Evolutionary conservation across 371 early-diverging fungal species (phyloP), one percentile per base, ranked within the genome.

Genomic region (Syncephalastrum monosporum): DNA sequence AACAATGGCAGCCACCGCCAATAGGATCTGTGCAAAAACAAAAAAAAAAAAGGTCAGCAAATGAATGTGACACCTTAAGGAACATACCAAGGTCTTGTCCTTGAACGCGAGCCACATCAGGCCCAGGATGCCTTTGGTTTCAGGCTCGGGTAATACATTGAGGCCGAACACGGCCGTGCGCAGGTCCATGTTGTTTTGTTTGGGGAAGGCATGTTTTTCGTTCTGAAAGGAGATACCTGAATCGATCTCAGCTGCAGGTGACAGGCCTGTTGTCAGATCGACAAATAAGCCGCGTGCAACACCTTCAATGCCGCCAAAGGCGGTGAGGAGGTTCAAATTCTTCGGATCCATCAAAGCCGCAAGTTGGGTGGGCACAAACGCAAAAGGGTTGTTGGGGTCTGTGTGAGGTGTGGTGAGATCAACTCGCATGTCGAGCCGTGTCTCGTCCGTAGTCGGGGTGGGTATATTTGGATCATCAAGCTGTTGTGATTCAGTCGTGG

Each of bases 1-100:
- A 15, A 95, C 83, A 13, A 93, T 58, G 7, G 97, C 92, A 13
- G 96, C 93, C 44, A 90, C 68, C 12, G 84, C 79, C 43, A 94
- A 72, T 12, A 95, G 67, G 23, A 94, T 87, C 81, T 77, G 25
- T 23, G 45, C 14, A 24, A 45, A 17, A n/a, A n/a, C n/a, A n/a
- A n/a, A n/a, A n/a, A n/a, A n/a, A n/a, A 44, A 59, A 49, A 56
- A 50, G 29, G 10, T 33, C 38, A 33, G 10, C 8, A 33, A 33
- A 33, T 33, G 38, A 33, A 33, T 33, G 38, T 10, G 38, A 33
- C 5, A 33, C 38, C 38, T 12, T 10, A 10, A 13, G 10, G 27
- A 7, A 41, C 74, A 66, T 75, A 86, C 89, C 68, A 93, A 64
- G 58, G 88, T 91, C 63, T 92, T 93, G 57, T 94, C 95, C 55